Evolutionary conservation across 768 basidiomycete genomes (phyloP), one percentile per base, ranked within the genome.

Genomic region (Pisolithus microcarpus): DNA sequence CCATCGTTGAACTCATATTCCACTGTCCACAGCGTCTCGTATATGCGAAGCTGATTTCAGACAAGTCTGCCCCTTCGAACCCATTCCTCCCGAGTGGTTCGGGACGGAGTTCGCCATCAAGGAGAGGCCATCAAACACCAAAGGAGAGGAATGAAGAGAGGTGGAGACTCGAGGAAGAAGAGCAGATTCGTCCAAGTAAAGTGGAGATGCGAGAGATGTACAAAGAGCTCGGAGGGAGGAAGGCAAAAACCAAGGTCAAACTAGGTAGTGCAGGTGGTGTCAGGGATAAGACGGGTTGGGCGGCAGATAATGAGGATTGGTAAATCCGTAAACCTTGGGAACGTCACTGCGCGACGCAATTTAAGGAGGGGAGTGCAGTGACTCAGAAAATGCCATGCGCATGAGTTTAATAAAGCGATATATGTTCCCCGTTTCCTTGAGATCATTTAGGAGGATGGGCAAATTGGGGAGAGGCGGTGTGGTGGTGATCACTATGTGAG

Each of bases 181-280:
- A 70, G 9, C 70, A 73, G 18, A 73, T 69, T 18, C 59, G 65
- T 42, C 90, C 87, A 26, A 79, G 80, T 44, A 95, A 94, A 68
- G 53, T 80, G 2, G 89, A 92, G 66, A 91, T 92, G 85, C 79
- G 92, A 38, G 87, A 86, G 59, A 83, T 86, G 76, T 96, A 95
- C 72, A 94, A 94, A 70, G 86, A 89, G 50, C 70, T 94, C 9
- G 87, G 86, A 18, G 92, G 92, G 15, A 77, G 92, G 55, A 96
- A 94, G 69, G 73, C 82, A 2, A 79, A 77, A 61, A 70, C 64
- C 15, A 96, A 95, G 71, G 73, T 75, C 37, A 91, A 89, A 66
- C 71, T 89, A 38, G 88, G 86, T 6, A 78, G 79, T 51, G 62
- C 75, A 2, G 77, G 77, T 7, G 76, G 79, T 7, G 66, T 72